Conservation (phyloP, 2,329 filamentous ascomycete genomes). For the Phoma sp. region DNA sequence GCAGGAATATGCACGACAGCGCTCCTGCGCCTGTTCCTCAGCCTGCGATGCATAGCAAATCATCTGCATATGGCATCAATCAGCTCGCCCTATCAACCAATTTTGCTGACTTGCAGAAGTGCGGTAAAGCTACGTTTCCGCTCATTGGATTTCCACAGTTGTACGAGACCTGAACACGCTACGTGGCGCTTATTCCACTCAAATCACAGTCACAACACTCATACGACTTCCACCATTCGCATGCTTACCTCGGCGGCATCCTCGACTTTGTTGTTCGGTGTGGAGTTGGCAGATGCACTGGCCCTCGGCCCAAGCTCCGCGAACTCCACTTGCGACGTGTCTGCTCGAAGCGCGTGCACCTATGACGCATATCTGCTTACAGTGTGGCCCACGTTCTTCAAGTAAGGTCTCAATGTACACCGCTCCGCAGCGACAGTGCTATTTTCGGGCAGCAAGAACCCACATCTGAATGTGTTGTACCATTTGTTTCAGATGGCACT, state of each 20-base stretch:
- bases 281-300: constrained; percentile 13
- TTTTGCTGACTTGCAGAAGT: neutral
- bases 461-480: constrained; percentile 1
- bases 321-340: constrained; percentile 18
- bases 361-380: constrained; percentile 15
- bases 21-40: constrained; percentile 1
- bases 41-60: constrained; percentile 3
- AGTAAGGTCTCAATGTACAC: constrained; percentile 3
- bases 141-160: constrained; percentile 3
- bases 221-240: neutral
- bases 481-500: constrained; percentile 6
- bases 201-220: constrained; percentile 1
- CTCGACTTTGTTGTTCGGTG: neutral
- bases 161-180: constrained; percentile 4
- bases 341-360: constrained; percentile 13
- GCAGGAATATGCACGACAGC: neutral
- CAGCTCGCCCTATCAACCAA: neutral
- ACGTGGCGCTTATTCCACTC: constrained; percentile 11
- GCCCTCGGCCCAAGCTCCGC: constrained; percentile 8
- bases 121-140: neutral
- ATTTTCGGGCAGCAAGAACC: constrained; percentile 4
- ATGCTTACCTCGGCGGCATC: neutral
- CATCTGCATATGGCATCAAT: neutral
- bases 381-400: constrained; percentile 8
- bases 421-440: constrained; percentile 6